phyloP scores from a whole-genome alignment of 2,329 filamentous ascomycete genomes.

The Pseudocercospora vitis region DNA sequence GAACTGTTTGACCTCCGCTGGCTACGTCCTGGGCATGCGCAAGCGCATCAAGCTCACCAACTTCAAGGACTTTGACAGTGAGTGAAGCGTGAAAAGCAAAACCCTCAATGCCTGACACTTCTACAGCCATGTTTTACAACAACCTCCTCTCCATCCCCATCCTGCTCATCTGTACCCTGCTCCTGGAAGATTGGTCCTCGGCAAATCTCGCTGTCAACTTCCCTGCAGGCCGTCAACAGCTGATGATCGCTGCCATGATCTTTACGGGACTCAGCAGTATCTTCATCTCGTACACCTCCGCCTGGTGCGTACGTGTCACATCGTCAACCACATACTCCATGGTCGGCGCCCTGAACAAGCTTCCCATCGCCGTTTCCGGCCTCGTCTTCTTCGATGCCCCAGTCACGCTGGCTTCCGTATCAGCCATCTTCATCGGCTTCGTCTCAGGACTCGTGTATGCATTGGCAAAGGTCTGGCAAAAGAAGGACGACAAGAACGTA shows the following conservation, averaged over 20 bases:
- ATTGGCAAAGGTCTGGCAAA: conserved; percentile 80
- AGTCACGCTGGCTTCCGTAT: conserved; percentile 86
- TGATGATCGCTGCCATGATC: conserved; percentile 81
- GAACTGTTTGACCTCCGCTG: conserved; percentile 92
- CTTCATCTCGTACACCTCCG: conserved; percentile 99
- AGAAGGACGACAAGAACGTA: conserved; percentile 59
- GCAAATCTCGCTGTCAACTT: conserved; percentile 86
- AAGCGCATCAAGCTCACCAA: conserved; percentile 99
- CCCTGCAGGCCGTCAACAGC: conserved; percentile 72
- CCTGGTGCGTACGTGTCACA: conserved; percentile 97
- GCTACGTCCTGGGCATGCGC: conserved; percentile 88
- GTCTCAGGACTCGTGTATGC: conserved; percentile 89
- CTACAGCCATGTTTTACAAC: conserved; percentile 97
- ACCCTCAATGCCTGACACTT: conserved; percentile 1
- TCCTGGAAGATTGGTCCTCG: conserved; percentile 89
- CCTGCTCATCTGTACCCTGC: conserved; percentile 74
- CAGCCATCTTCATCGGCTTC: conserved; percentile 88
- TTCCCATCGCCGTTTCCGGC: conserved; percentile 89
- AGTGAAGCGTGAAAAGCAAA: conserved; percentile 44
- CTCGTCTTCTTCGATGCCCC: conserved; percentile 94
- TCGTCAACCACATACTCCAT: conserved; percentile 98
- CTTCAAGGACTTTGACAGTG: conserved; percentile 99
- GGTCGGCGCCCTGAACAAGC: conserved; percentile 97
- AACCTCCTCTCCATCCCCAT: conserved; percentile 95
- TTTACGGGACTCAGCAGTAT: conserved; percentile 90